Percentiles rank a stretch among this genome's conserved stretches.
Evolutionary conservation across 805 yeast species (phyloP).

Genomic region (Tetrapisispora arboricola): DNA sequence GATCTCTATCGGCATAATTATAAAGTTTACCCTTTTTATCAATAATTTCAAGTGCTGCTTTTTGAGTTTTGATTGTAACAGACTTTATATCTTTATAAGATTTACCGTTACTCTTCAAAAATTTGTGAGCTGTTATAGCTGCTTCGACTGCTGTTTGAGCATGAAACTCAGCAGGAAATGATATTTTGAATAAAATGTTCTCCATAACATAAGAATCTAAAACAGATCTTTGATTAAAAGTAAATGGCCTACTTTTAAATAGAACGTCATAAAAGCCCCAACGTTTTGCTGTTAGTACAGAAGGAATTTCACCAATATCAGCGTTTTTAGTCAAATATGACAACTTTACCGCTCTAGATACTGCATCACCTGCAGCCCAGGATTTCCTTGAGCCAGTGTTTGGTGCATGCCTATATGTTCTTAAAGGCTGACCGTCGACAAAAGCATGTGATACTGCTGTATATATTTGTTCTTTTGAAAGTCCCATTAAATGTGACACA

Average conservation of each 20-base stretch:
- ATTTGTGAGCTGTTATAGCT: conserved; percentile 35
- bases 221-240: conserved; percentile 37
- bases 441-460: conserved; percentile 51
- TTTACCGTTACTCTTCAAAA: conserved; percentile 33
- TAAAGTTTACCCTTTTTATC: conserved; percentile 50
- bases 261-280: conserved; percentile 61
- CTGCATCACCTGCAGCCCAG: conserved; percentile 63
- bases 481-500: conserved; percentile 44
- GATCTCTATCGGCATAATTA: conserved; percentile 58
- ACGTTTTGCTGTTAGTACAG: conserved; percentile 44
- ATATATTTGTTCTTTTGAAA: conserved; percentile 39
- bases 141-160: conserved; percentile 59
- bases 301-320: conserved; percentile 44
- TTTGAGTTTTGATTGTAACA: conserved; percentile 45
- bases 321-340: conserved; percentile 44
- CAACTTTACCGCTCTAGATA: conserved; percentile 47
- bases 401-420: conserved; percentile 57
- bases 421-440: conserved; percentile 48
- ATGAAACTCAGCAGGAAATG: conserved; percentile 57
- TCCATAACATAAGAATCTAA: conserved; percentile 55
- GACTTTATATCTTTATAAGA: conserved; percentile 39
- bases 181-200: conserved; percentile 49
- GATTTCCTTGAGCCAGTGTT: conserved; percentile 54
- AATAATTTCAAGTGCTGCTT: conserved; percentile 50
- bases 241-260: conserved; percentile 41